Base-by-base conservation (phyloP, 257 asterid genomes). In the Scutellaria baicalensis region DNA sequence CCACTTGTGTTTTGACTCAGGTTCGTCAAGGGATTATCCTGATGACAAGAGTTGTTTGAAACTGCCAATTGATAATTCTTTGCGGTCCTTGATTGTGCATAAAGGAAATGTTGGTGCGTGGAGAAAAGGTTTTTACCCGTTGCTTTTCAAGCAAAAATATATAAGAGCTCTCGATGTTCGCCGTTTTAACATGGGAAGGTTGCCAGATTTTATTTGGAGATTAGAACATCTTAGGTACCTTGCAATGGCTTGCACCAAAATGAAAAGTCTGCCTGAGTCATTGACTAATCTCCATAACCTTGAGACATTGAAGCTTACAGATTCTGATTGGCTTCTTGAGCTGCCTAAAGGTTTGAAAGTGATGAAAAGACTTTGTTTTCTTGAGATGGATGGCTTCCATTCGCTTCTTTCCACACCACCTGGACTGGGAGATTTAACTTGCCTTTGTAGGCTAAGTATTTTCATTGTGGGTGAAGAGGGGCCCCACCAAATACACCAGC, bases 391-490 rank as follows among this genome's bases (percentile, higher is more conserved):
- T 7, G 0, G 0, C 2, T 39, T 12, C 31, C 0, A 1, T 11
- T 68, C 73, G 48, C 79, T 78, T 51, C 23, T 73, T 21, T 55
- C 70, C 16, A 78, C 62, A 21, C 79, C 79, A 0, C 79, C 79
- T 31, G 73, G 67, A 38, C 9, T 78, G 18, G 35, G 79, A 17
- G 69, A 69, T 0, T 49, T 73, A 50, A 49, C 50, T 17, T 58
- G 20, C 61, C 47, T 73, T 42, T 72, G 62, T 1, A 44, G 40
- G 33, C 63, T 78, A 16, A 73, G 79, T 50, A 42, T 65, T 9
- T 78, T 73, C 62, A 78, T 78, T 49, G 82, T 78, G 64, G 75
- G 76, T 27, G 45, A 42, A 9, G 76, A 73, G 16, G n/a, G 54
- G 6, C 40, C 56, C 48, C 69, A 68, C 56, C 61, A 62, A 45